phyloP scores from a whole-genome alignment of 2,329 filamentous ascomycete species.

The Setomelanomma holmii region DNA sequence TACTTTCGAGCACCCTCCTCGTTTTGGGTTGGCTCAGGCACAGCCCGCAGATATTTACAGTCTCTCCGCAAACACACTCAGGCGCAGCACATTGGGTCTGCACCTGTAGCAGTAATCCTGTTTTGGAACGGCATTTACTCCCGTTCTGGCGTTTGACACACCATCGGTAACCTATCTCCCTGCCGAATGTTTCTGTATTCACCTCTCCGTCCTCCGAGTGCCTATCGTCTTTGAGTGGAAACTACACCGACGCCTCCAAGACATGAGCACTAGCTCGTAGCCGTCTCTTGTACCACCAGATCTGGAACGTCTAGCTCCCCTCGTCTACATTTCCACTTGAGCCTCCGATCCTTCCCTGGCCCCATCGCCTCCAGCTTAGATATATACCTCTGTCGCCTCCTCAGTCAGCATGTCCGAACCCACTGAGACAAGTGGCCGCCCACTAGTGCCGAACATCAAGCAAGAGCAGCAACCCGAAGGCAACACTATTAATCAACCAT shows the following conservation, averaged over 20 bases:
- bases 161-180: slow-evolving; percentile 32
- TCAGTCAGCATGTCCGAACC: slow-evolving; percentile 42
- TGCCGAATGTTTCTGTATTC: slow-evolving; percentile 40
- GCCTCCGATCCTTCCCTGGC: slow-evolving; percentile 41
- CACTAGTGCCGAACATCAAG: slow-evolving; percentile 32
- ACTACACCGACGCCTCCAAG: slow-evolving; percentile 34
- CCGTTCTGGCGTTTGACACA: slow-evolving; percentile 33
- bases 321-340: slow-evolving; percentile 38
- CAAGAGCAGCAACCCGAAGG: slow-evolving; percentile 30
- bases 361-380: slow-evolving; percentile 29
- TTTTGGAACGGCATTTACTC: slow-evolving; percentile 44
- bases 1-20: slow-evolving; percentile 18
- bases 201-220: slow-evolving; percentile 34
- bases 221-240: slow-evolving; percentile 37
- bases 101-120: slow-evolving; percentile 39
- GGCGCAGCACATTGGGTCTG: slow-evolving; percentile 41
- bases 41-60: slow-evolving; percentile 50
- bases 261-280: slow-evolving; percentile 42
- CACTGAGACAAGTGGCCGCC: slow-evolving; percentile 42
- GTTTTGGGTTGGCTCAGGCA: slow-evolving; percentile 43
- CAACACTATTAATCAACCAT: slow-evolving; percentile 19
- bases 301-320: slow-evolving; percentile 39
- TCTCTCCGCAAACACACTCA: slow-evolving; percentile 34
- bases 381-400: slow-evolving; percentile 43
- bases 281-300: slow-evolving; percentile 41